Evolutionary conservation across 495 filamentous ascomycete genomes (phyloP), one percentile per base, ranked within the genome.

Genomic region (Trichoderma reesei): DNA sequence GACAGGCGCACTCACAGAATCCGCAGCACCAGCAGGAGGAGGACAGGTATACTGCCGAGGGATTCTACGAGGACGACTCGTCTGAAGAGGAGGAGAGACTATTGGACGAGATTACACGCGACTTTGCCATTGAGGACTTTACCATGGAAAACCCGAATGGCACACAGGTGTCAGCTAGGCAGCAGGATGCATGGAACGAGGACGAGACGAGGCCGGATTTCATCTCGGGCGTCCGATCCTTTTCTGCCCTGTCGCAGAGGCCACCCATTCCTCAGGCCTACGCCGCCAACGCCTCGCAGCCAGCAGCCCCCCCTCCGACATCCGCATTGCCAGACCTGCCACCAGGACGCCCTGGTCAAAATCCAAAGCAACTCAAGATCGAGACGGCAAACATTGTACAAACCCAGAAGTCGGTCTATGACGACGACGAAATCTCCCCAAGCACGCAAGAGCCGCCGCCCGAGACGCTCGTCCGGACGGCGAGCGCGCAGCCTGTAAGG

Each of bases 31-130:
- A 67, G n/a, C 69, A 74, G 16, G 66, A 73, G 34, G 75, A 76
- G 42, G 71, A 77, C 63, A 71, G 84, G 51, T 69, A 71, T 68
- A 67, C 70, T 63, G 61, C 70, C 48, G 65, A 66, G 71, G 44
- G 74, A 72, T 78, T 80, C 65, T 81, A 84, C 62, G 86, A 87
- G 60, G 88, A 74, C n/a, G 78, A 90, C 46, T 90, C 92, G 64
- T 88, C 86, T n/a, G 90, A 92, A 63, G 91, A 96, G 67, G 94
- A 96, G 71, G 92, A 98, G 70, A 84, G 91, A 42, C 80, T 97
- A 65, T 74, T 98, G 42, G 94, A 98, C 67, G 91, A 96, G 71
- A 93, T 96, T 85, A 94, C 91, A 1, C 85, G 82, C 66, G 91
- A 89, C 60, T 95, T 93, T 70, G 81, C 88, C 38, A 87, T 96